Evolutionary conservation across 1,139 yeast genomes (phyloP), one percentile per base, ranked within the genome.

Genomic region (Pichia sp.): DNA sequence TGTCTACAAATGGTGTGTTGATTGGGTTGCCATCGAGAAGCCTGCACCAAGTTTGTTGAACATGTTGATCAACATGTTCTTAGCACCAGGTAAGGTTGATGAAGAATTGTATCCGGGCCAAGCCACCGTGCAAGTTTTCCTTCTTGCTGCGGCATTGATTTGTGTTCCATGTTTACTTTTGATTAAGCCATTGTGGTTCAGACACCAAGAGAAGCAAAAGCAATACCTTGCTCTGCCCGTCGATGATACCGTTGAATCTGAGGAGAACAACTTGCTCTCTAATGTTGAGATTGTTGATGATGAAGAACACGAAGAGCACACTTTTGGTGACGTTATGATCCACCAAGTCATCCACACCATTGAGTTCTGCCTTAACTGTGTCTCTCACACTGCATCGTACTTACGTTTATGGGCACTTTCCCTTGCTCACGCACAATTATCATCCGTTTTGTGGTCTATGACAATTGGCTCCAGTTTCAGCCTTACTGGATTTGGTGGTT

Each of bases 41-140:
- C 85, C 81, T 39, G 88, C 93, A 7, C 94, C 94, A 29, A 84
- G 87, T 28, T 67, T 83, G 51, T 67, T 83, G 58, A 82, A 82
- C 57, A 82, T 82, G 86, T 67, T 83, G 55, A 83, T 83, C 51
- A 74, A 77, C 40, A 83, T 83, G 93, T 82, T 83, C 50, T 67
- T 83, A 48, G 60, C 86, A 3, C 94, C 94, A 12, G 93, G 93
- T 16, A 68, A 62, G 5, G 70, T 82, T 37, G 84, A 73, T 10
- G 88, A 78, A 42, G 74, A 69, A 33, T 64, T 83, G 37, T 83
- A 76, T 53, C 55, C 66, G 1, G 80, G 82, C 3, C 94, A 83
- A 58, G 67, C 78, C 0, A 48, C 60, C 2, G 65, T 82, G 11
- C 93, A 83, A 58, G 66, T 77, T 5, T 48, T 77, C 25, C 62